Evolutionary conservation across 163 green algal genomes (phyloP), one percentile per base, ranked within the genome.

Genomic region (Scenedesmus sp.): DNA sequence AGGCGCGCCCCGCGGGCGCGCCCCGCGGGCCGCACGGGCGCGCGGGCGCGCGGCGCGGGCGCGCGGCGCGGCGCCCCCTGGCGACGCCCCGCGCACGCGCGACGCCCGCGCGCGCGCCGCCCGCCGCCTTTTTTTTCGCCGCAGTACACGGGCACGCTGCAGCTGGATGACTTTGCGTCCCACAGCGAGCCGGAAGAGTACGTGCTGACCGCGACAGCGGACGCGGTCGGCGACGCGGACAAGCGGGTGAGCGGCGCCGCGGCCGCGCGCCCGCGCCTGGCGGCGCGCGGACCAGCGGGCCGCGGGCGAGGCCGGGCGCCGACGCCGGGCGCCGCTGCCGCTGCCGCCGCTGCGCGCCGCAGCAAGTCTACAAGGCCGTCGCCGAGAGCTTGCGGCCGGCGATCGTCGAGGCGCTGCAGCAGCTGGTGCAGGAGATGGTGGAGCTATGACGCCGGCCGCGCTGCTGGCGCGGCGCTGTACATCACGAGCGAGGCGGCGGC

Each of bases 131-230:
- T 24, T 57, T 57, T 57, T 57, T 24, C 15, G 48, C 17, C 48
- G n/a, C 83, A 89, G 80, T 83, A 88, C 11, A 86, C 48, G 22
- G 89, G 87, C 22, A 86, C 89, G 24, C 36, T 91, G 1, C 85
- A 77, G 17, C 63, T 93, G 4, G 74, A 74, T 4, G 87, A 92
- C 51, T 87, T 91, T 63, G 80, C 75, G 7, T 88, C 81, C 22
- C 84, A 79, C 26, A 82, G 74, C 17, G 89, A 93, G 1, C 80
- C 84, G 6, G 87, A 93, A 15, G 89, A 93, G 44, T 89, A 91
- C 42, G 50, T 84, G 20, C 73, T 87, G 63, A 82, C 58, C 1
- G 69, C 86, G n/a, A 90, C 75, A 4, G 82, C 78, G 60, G 80
- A 86, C 34, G 70, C 29, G 28, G n/a, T 63, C 31, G 71, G 71